Conservation (phyloP, 352 stramenopile species). For the Peronospora farinosa region DNA sequence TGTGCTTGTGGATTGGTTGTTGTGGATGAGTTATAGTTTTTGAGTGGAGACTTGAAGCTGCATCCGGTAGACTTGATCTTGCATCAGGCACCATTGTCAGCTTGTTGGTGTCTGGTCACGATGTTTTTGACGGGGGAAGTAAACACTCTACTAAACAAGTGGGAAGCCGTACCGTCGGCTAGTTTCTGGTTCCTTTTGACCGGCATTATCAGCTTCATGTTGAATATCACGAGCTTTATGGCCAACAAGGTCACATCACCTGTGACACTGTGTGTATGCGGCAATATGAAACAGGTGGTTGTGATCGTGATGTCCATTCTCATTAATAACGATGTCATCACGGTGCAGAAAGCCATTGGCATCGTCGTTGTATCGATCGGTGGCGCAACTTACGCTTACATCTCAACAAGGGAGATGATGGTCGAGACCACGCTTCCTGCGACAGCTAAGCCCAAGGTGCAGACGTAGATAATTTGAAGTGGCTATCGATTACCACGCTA, state of each 20-base stretch:
- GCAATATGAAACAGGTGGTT: conserved; percentile 92
- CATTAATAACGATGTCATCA: conserved; percentile 71
- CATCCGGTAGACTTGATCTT: conserved; percentile 90
- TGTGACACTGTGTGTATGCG: conserved; percentile 91
- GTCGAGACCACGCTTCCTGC: conserved; percentile 34
- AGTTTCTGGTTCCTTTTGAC: conserved; percentile 80
- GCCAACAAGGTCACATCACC: conserved; percentile 92
- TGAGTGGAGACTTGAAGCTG: conserved; percentile 90
- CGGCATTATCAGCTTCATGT: conserved; percentile 86
- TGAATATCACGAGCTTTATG: conserved; percentile 92
- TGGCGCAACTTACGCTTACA: conserved; percentile 65
- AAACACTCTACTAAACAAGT: conserved; percentile 47
- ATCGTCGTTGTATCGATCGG: conserved; percentile 66
- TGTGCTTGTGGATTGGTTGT: conserved; percentile 6
- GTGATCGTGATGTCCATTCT: conserved; percentile 77
- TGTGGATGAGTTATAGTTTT: conserved; percentile 38
- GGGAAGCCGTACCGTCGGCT: conserved; percentile 52
- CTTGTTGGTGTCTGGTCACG: conserved; percentile 83
- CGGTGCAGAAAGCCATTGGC: conserved; percentile 56
- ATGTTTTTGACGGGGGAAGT: conserved; percentile 79
- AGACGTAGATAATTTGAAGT: conserved; percentile 22
- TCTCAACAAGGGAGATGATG: conserved; percentile 74
- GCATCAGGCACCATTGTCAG: conserved; percentile 89
- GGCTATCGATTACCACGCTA: conserved; percentile 9
- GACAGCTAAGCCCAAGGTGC: conserved; percentile 25